Conservation (phyloP, 2,329 filamentous ascomycete species). For the Didymosphaeria variabile region DNA sequence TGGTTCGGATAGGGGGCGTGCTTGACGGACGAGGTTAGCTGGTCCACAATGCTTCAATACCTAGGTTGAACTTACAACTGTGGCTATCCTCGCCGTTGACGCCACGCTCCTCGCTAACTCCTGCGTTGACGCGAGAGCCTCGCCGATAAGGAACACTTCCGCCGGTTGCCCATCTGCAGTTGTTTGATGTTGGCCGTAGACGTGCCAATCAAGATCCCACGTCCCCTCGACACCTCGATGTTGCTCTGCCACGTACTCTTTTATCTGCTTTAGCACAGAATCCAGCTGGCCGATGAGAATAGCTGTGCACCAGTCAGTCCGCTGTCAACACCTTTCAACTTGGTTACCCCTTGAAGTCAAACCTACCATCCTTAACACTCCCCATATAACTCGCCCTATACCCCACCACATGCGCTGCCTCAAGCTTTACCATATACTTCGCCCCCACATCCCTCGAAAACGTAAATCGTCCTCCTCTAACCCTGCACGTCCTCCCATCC, state of each 20-base stretch:
- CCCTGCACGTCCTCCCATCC: conserved; percentile 50
- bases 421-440: conserved; percentile 60
- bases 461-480: conserved; percentile 49
- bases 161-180: conserved; percentile 40
- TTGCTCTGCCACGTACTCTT: conserved; percentile 24
- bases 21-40: conserved; percentile 34
- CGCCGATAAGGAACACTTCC: conserved; percentile 60
- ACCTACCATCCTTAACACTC: conserved; percentile 52
- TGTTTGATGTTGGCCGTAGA: conserved; percentile 55
- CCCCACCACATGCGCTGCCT: conserved; percentile 56
- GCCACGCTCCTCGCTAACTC: conserved; percentile 56
- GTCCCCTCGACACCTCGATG: conserved; percentile 19
- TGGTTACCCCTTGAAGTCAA: background rate
- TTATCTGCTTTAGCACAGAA: conserved; percentile 20
- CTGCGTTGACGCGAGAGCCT: conserved; percentile 58
- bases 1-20: conserved; percentile 61
- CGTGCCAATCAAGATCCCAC: conserved; percentile 57
- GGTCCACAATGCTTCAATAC: background rate
- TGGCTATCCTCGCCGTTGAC: conserved; percentile 51
- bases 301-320: conserved; percentile 19
- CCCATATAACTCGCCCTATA: conserved; percentile 60
- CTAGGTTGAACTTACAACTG: conserved; percentile 23
- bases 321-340: background rate
- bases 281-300: conserved; percentile 36
- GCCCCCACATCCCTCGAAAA: conserved; percentile 30